Conservation (phyloP, 805 yeast genomes). For the Candida fluviatilis region DNA sequence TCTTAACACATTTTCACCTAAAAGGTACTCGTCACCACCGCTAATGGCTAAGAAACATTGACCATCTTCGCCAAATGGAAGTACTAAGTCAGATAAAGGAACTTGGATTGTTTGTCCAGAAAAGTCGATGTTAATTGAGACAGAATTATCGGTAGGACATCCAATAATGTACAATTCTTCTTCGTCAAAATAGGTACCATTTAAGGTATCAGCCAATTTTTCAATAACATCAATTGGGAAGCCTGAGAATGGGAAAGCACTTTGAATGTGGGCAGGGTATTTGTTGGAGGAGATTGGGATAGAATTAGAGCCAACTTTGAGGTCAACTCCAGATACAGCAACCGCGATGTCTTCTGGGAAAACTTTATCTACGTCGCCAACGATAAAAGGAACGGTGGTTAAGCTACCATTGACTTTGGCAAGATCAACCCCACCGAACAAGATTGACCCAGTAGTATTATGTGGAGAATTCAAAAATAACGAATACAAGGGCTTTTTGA, state of each 20-base stretch:
- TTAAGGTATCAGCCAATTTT: slow-evolving; percentile 26
- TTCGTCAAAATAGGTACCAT: slow-evolving; percentile 29
- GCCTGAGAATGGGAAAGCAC: slow-evolving; percentile 53
- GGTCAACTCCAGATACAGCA: not conserved
- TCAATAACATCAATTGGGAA: slow-evolving; percentile 31
- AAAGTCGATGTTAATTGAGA: slow-evolving; percentile 4
- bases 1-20: slow-evolving; percentile 66
- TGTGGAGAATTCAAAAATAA: slow-evolving; percentile 20
- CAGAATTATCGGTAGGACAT: slow-evolving; percentile 26
- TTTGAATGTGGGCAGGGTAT: slow-evolving; percentile 46
- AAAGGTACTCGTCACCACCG: slow-evolving; percentile 18
- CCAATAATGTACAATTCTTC: slow-evolving; percentile 32
- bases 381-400: slow-evolving; percentile 7
- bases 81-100: slow-evolving; percentile 8
- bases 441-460: slow-evolving; percentile 16
- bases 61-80: not conserved
- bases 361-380: not conserved
- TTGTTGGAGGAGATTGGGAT: slow-evolving; percentile 5
- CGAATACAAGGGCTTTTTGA: slow-evolving; percentile 27
- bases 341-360: not conserved
- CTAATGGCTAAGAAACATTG: slow-evolving; percentile 1
- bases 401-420: slow-evolving; percentile 22
- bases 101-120: slow-evolving; percentile 6
- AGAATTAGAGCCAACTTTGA: not conserved
- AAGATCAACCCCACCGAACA: slow-evolving; percentile 26